Conservation (phyloP, 805 yeast species). For the Suhomyces kilbournensis region DNA sequence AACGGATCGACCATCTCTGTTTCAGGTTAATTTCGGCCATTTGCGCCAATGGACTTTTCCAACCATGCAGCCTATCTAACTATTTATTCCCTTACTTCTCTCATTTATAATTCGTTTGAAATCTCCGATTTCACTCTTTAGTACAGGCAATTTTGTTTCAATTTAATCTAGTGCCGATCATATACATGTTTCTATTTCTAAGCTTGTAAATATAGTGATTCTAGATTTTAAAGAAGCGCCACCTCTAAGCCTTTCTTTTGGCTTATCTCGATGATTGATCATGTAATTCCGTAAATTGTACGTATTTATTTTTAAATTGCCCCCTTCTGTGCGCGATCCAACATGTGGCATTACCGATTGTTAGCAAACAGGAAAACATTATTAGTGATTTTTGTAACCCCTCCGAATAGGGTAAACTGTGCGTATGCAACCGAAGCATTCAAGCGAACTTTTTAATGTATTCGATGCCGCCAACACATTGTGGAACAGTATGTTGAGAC, state of each 20-base stretch:
- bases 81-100: neutral
- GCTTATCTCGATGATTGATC: neutral
- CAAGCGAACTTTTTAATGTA: conserved; percentile 45
- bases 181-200: neutral
- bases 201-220: neutral
- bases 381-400: neutral
- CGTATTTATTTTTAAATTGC: neutral
- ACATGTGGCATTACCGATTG: neutral
- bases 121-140: neutral
- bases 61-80: neutral
- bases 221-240: neutral
- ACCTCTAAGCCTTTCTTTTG: neutral
- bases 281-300: neutral
- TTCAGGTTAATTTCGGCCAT: conserved; percentile 7
- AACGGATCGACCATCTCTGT: conserved; percentile 13
- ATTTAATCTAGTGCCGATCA: neutral
- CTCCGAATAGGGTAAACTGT: neutral
- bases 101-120: neutral
- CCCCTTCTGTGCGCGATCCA: neutral
- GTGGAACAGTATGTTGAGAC: conserved; percentile 69
- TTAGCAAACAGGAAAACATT: neutral
- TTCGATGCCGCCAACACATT: conserved; percentile 68
- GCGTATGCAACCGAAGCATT: neutral
- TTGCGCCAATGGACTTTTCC: neutral
- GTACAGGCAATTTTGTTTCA: neutral